phyloP scores from a whole-genome alignment of 1,284 basidiomycete genomes.

The Takashimella tepidaria region DNA sequence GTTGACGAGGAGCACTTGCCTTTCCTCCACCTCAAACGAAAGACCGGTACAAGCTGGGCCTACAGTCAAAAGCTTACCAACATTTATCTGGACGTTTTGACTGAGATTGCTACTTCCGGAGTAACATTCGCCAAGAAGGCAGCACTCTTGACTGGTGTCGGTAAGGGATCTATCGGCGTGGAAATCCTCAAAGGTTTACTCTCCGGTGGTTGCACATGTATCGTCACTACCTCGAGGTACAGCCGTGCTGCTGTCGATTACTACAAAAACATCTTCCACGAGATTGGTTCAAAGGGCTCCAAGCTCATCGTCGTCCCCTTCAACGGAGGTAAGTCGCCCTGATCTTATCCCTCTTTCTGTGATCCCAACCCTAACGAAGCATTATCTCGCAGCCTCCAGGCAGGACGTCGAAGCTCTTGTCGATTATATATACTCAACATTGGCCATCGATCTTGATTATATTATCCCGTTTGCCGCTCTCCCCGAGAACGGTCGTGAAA shows the following conservation, averaged over 20 bases:
- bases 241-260: slow-evolving; percentile 92
- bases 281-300: slow-evolving; percentile 87
- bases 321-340: slow-evolving; percentile 67
- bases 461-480: slow-evolving; percentile 97
- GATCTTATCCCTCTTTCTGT: no score
- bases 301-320: slow-evolving; percentile 96
- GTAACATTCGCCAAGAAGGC: slow-evolving; percentile 99
- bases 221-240: slow-evolving; percentile 95
- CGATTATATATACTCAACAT: slow-evolving; percentile 94
- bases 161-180: slow-evolving; percentile 94
- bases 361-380: slow-evolving; percentile 3
- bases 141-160: slow-evolving; percentile 93
- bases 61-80: slow-evolving; percentile 95
- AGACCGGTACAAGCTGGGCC: slow-evolving; percentile 93
- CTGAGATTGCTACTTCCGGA: slow-evolving; percentile 96
- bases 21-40: slow-evolving; percentile 91
- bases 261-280: slow-evolving; percentile 97
- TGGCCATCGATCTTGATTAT: slow-evolving; percentile 94
- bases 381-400: slow-evolving; percentile 64
- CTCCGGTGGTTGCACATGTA: slow-evolving; percentile 90
- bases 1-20: slow-evolving; percentile 87
- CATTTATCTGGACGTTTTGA: slow-evolving; percentile 85
- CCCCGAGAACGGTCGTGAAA: slow-evolving; percentile 96
- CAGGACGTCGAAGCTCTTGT: slow-evolving; percentile 96
- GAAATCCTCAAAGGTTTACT: slow-evolving; percentile 96